phyloP scores from a whole-genome alignment of 768 basidiomycete genomes.

The Ramaria rubella region DNA sequence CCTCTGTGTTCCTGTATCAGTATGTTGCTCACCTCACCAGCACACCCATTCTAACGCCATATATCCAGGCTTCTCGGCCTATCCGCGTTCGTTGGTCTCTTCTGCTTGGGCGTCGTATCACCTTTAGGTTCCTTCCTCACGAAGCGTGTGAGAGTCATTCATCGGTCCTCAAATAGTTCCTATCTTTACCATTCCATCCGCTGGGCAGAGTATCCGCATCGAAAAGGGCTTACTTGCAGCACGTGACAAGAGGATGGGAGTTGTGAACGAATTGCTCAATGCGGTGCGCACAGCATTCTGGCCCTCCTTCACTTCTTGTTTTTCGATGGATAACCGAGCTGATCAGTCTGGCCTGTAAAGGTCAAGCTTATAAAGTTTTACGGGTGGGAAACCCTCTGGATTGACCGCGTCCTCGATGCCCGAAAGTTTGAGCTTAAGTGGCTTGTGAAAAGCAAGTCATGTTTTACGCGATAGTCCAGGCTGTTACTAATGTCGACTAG shows the following conservation, averaged over 20 bases:
- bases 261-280: constrained; percentile 70
- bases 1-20: constrained; percentile 71
- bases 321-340: not conserved
- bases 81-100: constrained; percentile 71
- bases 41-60: no score
- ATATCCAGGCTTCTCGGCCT: constrained; percentile 54
- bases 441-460: constrained; percentile 23
- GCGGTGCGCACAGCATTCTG: constrained; percentile 31
- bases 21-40: no score
- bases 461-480: not conserved
- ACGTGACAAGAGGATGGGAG: constrained; percentile 69
- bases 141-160: no score
- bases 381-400: constrained; percentile 77
- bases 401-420: constrained; percentile 53
- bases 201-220: constrained; percentile 37
- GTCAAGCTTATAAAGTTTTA: constrained; percentile 81
- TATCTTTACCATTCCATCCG: no score
- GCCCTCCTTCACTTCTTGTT: not conserved
- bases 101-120: constrained; percentile 58
- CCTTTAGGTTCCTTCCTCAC: constrained; percentile 67
- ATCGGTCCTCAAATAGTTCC: no score
- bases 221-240: constrained; percentile 55
- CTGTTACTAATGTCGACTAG: constrained; percentile 25
- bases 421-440: constrained; percentile 67
- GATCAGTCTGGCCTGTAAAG: constrained; percentile 24